These are phyloP conservation scores for Rhodotorula sp. DNA, from an alignment of 1,284 basidiomycete species.

Conservation along the genomic window DNA sequence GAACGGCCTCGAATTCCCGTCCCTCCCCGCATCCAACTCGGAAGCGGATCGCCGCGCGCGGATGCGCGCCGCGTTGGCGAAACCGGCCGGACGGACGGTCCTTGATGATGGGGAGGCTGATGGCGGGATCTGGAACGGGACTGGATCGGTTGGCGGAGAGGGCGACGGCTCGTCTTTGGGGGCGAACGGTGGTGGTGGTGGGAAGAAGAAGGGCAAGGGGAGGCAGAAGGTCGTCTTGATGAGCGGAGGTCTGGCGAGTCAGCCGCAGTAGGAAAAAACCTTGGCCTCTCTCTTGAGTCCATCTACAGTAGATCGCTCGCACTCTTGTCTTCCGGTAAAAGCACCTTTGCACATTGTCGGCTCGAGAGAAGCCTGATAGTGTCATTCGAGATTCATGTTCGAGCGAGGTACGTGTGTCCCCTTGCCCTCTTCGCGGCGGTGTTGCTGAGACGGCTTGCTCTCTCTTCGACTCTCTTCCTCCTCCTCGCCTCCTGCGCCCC, in stretches of 20 bases:
- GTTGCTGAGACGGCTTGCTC: too few species aligned
- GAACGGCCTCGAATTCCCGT: slow-evolving; percentile 30
- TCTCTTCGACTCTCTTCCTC: too few species aligned
- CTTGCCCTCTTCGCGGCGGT: too few species aligned
- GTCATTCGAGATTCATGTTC: too few species aligned
- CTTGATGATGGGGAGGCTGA: slow-evolving; percentile 14
- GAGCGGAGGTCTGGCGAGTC: slow-evolving; percentile 24
- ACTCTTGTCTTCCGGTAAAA: too few species aligned
- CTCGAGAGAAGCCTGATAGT: too few species aligned
- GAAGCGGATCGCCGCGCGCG: slow-evolving; percentile 24
- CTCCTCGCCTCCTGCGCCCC: too few species aligned
- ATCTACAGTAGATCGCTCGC: too few species aligned
- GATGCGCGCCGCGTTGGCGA: slow-evolving; percentile 27
- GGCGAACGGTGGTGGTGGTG: background rate
- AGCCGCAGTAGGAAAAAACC: slow-evolving; percentile 1
- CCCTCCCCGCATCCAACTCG: slow-evolving; percentile 10
- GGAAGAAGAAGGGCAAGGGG: slow-evolving; percentile 32
- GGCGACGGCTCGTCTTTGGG: background rate
- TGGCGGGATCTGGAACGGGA: background rate
- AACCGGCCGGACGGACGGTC: slow-evolving; percentile 23
- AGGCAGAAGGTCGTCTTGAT: slow-evolving; percentile 33
- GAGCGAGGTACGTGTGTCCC: too few species aligned
- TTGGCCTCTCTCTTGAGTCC: too few species aligned
- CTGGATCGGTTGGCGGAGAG: background rate
- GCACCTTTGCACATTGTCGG: too few species aligned